phyloP scores from a whole-genome alignment of 1,284 basidiomycete species.

The Volvariella volvacea region DNA sequence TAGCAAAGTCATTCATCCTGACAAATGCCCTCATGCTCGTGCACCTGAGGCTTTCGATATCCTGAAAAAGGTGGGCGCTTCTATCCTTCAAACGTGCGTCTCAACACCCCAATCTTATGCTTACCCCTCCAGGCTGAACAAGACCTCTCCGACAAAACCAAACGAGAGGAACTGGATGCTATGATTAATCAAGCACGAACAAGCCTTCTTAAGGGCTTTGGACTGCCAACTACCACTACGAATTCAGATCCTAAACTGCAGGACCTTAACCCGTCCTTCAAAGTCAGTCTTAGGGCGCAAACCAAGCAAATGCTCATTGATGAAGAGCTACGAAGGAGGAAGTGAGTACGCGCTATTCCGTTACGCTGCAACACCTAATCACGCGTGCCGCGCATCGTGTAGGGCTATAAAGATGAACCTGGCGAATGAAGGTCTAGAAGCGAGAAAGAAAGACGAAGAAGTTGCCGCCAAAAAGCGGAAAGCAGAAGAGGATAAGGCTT shows the following conservation, averaged over 20 bases:
- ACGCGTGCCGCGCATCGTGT: constrained; percentile 3
- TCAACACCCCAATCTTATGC: neutral
- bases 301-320: constrained; percentile 77
- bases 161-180: constrained; percentile 74
- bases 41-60: constrained; percentile 82
- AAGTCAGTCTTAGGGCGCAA: constrained; percentile 53
- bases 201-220: constrained; percentile 51
- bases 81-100: neutral
- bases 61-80: constrained; percentile 65
- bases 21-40: constrained; percentile 72
- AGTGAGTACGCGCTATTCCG: constrained; percentile 40
- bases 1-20: constrained; percentile 78
- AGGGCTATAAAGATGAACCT: constrained; percentile 82
- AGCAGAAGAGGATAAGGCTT: constrained; percentile 72
- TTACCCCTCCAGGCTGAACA: constrained; percentile 58
- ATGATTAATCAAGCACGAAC: constrained; percentile 65
- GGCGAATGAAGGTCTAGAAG: constrained; percentile 80
- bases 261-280: constrained; percentile 52
- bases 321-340: constrained; percentile 72
- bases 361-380: neutral
- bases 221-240: constrained; percentile 49
- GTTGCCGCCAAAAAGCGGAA: constrained; percentile 69
- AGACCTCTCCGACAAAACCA: constrained; percentile 66
- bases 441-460: constrained; percentile 79
- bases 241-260: constrained; percentile 52